Percentiles rank a stretch among this genome's conserved stretches.
phyloP scores from a whole-genome alignment of 2,329 filamentous ascomycete species.

The Colletotrichum caudatum region DNA sequence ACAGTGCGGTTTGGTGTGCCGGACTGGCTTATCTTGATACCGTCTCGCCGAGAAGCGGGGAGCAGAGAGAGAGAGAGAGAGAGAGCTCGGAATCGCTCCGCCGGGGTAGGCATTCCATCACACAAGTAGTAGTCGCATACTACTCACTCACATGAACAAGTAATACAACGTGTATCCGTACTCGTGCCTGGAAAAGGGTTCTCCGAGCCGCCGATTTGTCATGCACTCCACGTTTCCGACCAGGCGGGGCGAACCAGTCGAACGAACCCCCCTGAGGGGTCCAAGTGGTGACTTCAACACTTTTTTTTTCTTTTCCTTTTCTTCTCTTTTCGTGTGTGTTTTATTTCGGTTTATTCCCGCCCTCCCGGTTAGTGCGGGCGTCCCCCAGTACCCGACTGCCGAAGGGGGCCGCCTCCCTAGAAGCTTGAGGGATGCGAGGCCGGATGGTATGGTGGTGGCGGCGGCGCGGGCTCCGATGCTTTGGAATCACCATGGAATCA shows the following conservation, averaged over 20 bases:
- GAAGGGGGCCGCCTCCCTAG: too few species aligned
- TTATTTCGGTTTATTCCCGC: not conserved
- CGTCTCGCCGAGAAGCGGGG: not conserved
- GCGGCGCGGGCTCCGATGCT: constrained; percentile 19
- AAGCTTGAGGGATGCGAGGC: not conserved
- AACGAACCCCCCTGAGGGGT: not conserved
- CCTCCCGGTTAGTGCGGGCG: not conserved
- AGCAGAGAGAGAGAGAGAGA: not conserved
- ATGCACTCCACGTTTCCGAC: constrained; percentile 32
- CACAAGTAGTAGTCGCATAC: too few species aligned
- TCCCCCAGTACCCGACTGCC: not conserved
- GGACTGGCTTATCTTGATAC: fast-evolving
- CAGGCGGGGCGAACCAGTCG: not conserved
- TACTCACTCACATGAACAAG: too few species aligned
- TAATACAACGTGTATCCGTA: not conserved
- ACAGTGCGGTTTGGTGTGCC: not conserved
- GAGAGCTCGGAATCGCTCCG: not conserved
- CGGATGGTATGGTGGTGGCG: not conserved
- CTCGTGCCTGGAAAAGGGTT: constrained; percentile 10
- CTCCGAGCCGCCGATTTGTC: constrained; percentile 38
- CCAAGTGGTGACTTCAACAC: constrained; percentile 36
- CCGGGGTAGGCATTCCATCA: not conserved
- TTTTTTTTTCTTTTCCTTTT: not conserved
- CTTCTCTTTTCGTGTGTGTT: too few species aligned
- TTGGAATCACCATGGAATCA: constrained; percentile 34